Evolutionary conservation across 2,329 filamentous ascomycete species (phyloP), one percentile per base, ranked within the genome.

Genomic region (Fusarium protoensiforme): DNA sequence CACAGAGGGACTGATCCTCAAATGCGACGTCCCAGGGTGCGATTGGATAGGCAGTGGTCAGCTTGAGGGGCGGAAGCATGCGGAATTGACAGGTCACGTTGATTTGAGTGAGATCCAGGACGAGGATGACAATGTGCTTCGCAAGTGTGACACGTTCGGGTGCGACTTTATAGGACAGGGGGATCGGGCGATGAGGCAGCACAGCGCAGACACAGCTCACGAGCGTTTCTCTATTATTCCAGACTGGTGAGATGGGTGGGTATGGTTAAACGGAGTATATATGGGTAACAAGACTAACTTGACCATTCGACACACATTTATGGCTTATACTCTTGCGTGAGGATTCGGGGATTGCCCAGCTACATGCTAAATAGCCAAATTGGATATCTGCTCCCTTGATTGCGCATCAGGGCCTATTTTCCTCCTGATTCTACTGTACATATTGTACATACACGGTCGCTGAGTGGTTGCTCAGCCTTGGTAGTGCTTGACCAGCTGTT

Each of bases 1-100:
- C 80, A 97, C 94, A 0, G 89, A 93, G 24, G 92, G 92, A 1
- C 94, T 98, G 78, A 87, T 89, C 39, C 89, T 98, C 67, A 90
- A 87, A 77, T 98, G 96, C 81, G 94, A 95, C 72, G 85, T 87
- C 4, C 77, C 80, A 16, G 80, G 85, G 10, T 96, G 93, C 78
- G 87, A 89, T 3, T 90, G 90, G 87, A 87, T 91, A 20, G 91
- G 93, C 0, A 89, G 90, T 64, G 93, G 93, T 1, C 87, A 94
- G 80, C 83, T 83, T 46, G 89, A 88, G 64, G 91, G 92, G 1
- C 83, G 87, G 18, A 84, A 87, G 72, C 93, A 95, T 79, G 91
- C 91, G 11, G 83, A 85, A 51, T 81, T 85, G 65, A 92, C 90
- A 1, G 89, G 89, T 0, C 91, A 93, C 77, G 83, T 83, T 39